Evolutionary conservation across 1,284 basidiomycete species (phyloP).

Genomic region (Erythrobasidium hasegawianum): DNA sequence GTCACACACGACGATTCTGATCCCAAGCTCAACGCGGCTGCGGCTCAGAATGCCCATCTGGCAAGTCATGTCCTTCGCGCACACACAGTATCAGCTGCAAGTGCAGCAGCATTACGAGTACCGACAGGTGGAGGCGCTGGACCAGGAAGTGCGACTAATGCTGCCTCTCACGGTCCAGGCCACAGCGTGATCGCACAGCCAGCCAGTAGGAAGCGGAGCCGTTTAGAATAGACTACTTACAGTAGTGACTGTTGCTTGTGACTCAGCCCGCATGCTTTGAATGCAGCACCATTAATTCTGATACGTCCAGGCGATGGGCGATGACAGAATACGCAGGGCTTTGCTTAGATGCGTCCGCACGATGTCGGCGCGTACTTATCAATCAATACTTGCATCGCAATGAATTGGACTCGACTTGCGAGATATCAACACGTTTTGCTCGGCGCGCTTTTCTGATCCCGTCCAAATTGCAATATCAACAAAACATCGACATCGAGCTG

Average conservation of each 20-base stretch:
- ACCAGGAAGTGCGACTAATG: background rate
- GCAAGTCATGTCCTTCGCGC: slow-evolving; percentile 12
- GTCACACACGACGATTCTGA: slow-evolving; percentile 56
- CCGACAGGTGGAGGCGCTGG: background rate
- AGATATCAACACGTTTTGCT: too few relatives aligned
- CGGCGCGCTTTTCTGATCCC: too few relatives aligned
- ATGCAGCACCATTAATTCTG: too few relatives aligned
- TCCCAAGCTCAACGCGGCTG: slow-evolving; percentile 40
- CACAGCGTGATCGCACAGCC: background rate
- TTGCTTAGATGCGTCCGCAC: too few relatives aligned
- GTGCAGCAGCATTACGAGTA: background rate
- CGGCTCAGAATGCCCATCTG: slow-evolving; percentile 22
- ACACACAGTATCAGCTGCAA: slow-evolving; percentile 17
- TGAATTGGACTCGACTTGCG: too few relatives aligned
- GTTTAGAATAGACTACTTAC: background rate
- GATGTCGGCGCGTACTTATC: too few relatives aligned
- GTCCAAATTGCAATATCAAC: slow-evolving; percentile 3
- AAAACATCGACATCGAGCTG: slow-evolving; percentile 29
- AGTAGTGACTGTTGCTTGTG: background rate
- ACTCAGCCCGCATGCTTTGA: background rate
- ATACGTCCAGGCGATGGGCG: too few relatives aligned
- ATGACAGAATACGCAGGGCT: too few relatives aligned
- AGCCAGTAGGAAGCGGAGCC: background rate
- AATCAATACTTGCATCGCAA: too few relatives aligned
- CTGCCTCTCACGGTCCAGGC: background rate